Evolutionary conservation across 805 yeast species (phyloP).

Genomic region (Wickerhamiella siamensis): DNA sequence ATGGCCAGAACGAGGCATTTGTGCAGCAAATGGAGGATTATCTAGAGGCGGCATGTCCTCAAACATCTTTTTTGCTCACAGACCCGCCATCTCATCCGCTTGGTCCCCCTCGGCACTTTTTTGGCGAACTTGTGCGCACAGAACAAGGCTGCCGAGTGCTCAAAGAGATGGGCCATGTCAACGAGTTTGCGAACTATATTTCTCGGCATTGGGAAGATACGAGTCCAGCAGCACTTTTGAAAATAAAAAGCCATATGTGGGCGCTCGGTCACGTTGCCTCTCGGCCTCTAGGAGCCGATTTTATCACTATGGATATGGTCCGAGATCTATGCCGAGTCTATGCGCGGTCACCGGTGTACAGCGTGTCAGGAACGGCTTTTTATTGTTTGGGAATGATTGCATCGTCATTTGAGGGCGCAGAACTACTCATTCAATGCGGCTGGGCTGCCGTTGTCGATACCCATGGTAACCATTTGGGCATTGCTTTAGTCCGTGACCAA

Average conservation of each 20-base stretch:
- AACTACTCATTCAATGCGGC: conserved; percentile 63
- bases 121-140: conserved; percentile 65
- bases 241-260: conserved; percentile 70
- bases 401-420: conserved; percentile 63
- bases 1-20: conserved; percentile 23
- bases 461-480: conserved; percentile 11
- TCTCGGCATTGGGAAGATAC: conserved; percentile 13
- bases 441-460: conserved; percentile 44
- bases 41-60: conserved; percentile 11
- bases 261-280: conserved; percentile 74
- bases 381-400: conserved; percentile 64
- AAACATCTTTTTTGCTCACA: too few relatives aligned
- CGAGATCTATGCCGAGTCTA: conserved; percentile 41
- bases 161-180: conserved; percentile 32
- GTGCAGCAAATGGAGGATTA: conserved; percentile 24
- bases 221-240: conserved; percentile 28
- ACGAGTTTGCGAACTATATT: conserved; percentile 22
- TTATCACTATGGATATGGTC: conserved; percentile 32
- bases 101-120: conserved; percentile 48
- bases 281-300: conserved; percentile 49
- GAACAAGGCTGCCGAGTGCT: conserved; percentile 62
- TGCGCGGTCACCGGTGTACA: conserved; percentile 35
- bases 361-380: conserved; percentile 62
- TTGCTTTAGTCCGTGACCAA: conserved; percentile 22
- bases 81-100: background rate